Percentiles rank a stretch among this genome's conserved stretches.
Evolutionary conservation across 169 alveolate species (phyloP).

Genomic region (Cryptosporidium tyzzeri): DNA sequence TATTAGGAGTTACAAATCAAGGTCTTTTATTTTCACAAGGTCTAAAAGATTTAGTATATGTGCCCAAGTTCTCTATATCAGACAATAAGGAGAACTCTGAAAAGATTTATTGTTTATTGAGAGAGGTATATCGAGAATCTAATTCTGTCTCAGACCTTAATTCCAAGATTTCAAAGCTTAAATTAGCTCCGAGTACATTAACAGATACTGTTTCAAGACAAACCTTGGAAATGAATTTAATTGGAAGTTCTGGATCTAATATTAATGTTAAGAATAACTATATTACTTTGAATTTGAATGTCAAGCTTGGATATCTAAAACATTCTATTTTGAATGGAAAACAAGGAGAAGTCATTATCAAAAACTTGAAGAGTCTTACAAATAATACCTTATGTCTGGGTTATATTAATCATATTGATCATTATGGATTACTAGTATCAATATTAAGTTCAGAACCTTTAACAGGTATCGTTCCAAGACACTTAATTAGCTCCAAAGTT

Average conservation of each 20-base stretch:
- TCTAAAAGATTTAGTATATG: background rate
- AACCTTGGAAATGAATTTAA: slow-evolving; percentile 8
- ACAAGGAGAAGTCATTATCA: background rate
- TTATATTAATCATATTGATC: slow-evolving; percentile 40
- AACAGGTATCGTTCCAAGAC: slow-evolving; percentile 59
- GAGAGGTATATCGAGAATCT: background rate
- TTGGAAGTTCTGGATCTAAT: background rate
- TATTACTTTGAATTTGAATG: background rate
- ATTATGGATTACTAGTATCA: slow-evolving; percentile 43
- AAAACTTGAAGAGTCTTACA: background rate
- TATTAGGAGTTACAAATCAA: slow-evolving; percentile 2
- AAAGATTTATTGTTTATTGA: background rate
- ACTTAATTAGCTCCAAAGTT: slow-evolving; percentile 8
- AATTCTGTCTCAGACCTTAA: slow-evolving; percentile 12
- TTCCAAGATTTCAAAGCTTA: background rate
- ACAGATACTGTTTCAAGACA: background rate
- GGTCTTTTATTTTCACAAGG: slow-evolving; percentile 14
- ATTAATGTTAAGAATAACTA: background rate
- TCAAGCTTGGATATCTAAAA: background rate
- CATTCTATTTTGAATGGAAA: background rate
- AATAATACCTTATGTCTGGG: slow-evolving; percentile 9
- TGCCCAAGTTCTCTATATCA: slow-evolving; percentile 29
- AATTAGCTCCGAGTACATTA: background rate
- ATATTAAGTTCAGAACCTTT: slow-evolving; percentile 10
- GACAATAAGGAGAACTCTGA: slow-evolving; percentile 27